A percentile compares a stretch with the other conserved stretches of the same genome.
Evolutionary conservation across 495 filamentous ascomycete genomes (phyloP).

Genomic region (Neurospora tetrasperma): DNA sequence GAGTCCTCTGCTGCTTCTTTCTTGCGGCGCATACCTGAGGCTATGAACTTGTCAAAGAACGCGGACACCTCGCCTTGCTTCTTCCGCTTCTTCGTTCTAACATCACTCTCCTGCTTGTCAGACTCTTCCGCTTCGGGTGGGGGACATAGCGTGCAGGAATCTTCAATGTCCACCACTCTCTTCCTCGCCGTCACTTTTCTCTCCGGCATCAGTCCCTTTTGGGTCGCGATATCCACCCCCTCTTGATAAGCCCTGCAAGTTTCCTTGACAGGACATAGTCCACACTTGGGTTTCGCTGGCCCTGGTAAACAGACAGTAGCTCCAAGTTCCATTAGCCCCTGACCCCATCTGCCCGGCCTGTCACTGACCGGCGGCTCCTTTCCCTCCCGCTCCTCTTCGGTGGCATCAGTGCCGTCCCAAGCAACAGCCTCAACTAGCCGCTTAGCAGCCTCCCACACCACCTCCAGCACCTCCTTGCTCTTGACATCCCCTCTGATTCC

Average conservation of each 20-base stretch:
- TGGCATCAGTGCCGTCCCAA: conserved; percentile 11
- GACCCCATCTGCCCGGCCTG: conserved; percentile 34
- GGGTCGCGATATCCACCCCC: conserved; percentile 19
- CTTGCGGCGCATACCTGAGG: not conserved
- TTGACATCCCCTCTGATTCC: conserved; percentile 33
- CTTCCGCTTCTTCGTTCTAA: not conserved
- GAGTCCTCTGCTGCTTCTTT: not conserved
- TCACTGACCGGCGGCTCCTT: conserved; percentile 15
- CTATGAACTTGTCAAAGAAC: conserved; percentile 18
- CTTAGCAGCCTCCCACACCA: conserved; percentile 34
- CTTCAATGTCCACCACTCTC: conserved; percentile 28
- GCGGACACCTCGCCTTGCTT: conserved; percentile 17
- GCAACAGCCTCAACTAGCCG: conserved; percentile 28
- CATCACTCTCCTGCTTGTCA: conserved; percentile 1
- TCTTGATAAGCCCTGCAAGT: conserved; percentile 35
- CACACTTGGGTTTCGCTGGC: conserved; percentile 35
- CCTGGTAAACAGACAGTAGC: conserved; percentile 28
- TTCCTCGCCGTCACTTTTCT: not conserved
- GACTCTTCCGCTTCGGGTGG: conserved; percentile 20
- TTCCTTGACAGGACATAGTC: conserved; percentile 27
- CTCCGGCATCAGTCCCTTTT: conserved; percentile 1
- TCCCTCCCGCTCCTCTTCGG: not conserved
- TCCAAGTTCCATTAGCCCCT: conserved; percentile 40
- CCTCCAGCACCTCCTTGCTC: conserved; percentile 26
- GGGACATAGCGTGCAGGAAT: conserved; percentile 29